These are phyloP conservation scores for Stereum hirsutum DNA, from an alignment of 1,284 basidiomycete species.

Conservation along the genomic window DNA sequence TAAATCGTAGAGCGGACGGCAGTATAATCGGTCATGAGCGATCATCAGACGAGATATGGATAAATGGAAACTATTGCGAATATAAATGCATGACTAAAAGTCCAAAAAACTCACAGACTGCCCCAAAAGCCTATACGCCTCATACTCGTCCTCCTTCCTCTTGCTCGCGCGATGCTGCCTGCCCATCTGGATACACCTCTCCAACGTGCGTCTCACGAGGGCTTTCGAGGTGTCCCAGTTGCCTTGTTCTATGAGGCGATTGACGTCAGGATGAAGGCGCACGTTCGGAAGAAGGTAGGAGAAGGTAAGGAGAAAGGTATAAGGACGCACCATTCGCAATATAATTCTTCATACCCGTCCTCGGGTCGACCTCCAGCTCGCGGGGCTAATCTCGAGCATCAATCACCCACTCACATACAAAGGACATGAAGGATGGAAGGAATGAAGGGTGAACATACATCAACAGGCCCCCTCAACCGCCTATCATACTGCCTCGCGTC, in stretches of 20 bases:
- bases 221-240: slow-evolving; percentile 86
- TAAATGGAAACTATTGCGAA: slow-evolving; percentile 1
- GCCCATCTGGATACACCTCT: slow-evolving; percentile 61
- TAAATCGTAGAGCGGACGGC: neutral
- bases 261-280: neutral
- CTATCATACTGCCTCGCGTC: slow-evolving; percentile 75
- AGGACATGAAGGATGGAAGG: neutral
- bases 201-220: slow-evolving; percentile 72
- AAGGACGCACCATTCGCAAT: slow-evolving; percentile 65
- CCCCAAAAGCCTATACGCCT: slow-evolving; percentile 75
- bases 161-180: slow-evolving; percentile 47
- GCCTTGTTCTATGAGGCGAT: slow-evolving; percentile 52
- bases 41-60: neutral
- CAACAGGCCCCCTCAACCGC: slow-evolving; percentile 45
- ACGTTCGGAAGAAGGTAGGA: neutral
- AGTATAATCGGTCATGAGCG: neutral
- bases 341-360: slow-evolving; percentile 94
- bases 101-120: slow-evolving; percentile 36
- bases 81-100: too few species aligned
- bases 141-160: slow-evolving; percentile 71
- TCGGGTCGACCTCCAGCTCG: slow-evolving; percentile 82
- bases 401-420: neutral
- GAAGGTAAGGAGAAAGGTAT: neutral
- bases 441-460: slow-evolving; percentile 7
- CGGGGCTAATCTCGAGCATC: slow-evolving; percentile 37